Base-by-base conservation (phyloP, 2,329 filamentous ascomycete genomes). In the Pseudomassariella vexata region DNA sequence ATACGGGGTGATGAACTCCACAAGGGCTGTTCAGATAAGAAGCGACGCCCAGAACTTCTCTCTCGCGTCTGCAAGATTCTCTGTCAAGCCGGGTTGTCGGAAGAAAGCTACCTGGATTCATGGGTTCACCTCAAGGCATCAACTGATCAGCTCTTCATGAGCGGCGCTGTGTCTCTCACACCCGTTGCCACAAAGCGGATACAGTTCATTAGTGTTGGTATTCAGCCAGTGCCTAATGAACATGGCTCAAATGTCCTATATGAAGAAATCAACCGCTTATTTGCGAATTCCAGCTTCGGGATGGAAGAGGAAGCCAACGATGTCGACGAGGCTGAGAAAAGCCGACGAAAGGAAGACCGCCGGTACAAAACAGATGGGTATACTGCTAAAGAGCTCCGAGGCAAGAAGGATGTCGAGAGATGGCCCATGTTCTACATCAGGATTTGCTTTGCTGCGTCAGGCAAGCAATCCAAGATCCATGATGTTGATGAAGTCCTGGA, bases 391-490 rank as follows among this genome's bases (percentile, higher is more conserved):
- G 72, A 78, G 36, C 44, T 73, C 22, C 76, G 66, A 47, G 57
- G 59, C 9, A 69, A 66, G 25, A 90, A 85, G 50, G 70, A 78
- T 0, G 63, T 89, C 8, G 87, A 95, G 48, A 73, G 77, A 30
- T 92, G 86, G 79, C 88, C 90, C 0, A 90, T 90, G 79, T 96
- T 95, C 48, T 83, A 80, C 46, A 60, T 96, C n/a, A 76, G 76
- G 18, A 73, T 95, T 21, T 60, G 66, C 3, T 47, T 70, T 23
- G 35, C 24, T 8, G 37, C 39, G 14, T 21, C 25, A 17, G 28
- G 10, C 9, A 36, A 34, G 34, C 15, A 33, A 28, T 27, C 34
- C 12, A 31, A 36, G 9, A 38, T 47, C 11, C 30, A 35, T 2
- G 55, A 58, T n/a, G 18, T 55, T 3, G 56, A 65, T n/a, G 53